Evolutionary conservation across 257 asterid genomes (phyloP).

Genomic region (Ilex asprella): DNA sequence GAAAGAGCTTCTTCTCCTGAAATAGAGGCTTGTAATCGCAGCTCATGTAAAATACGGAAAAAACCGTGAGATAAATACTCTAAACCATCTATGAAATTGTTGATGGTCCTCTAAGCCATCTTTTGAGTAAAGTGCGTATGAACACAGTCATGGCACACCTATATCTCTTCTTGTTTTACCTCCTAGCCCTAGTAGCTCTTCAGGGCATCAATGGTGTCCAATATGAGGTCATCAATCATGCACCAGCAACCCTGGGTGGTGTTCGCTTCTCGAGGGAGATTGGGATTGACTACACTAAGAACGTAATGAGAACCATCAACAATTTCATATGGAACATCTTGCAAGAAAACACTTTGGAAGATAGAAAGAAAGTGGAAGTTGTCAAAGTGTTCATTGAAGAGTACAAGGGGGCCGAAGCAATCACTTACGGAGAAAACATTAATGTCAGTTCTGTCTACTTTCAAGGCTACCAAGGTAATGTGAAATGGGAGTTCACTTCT

Average conservation of each 20-base stretch:
- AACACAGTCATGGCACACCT: no score
- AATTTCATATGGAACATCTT: slow-evolving; percentile 29
- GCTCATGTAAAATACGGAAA: no score
- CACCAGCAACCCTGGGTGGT: background rate
- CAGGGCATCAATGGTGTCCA: slow-evolving; percentile 3
- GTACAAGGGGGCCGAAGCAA: background rate
- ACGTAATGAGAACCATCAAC: slow-evolving; percentile 15
- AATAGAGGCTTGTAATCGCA: no score
- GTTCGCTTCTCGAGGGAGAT: slow-evolving; percentile 8
- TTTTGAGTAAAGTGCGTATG: no score
- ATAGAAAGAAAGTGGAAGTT: background rate
- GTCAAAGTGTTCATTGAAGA: slow-evolving; percentile 1
- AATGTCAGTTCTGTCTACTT: background rate
- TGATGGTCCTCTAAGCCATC: no score
- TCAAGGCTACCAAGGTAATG: background rate
- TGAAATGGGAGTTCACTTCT: no score
- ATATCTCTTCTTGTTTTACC: background rate
- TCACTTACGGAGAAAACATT: background rate
- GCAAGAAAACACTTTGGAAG: background rate
- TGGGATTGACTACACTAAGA: slow-evolving; percentile 9
- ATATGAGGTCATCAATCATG: slow-evolving; percentile 1
- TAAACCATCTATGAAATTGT: no score
- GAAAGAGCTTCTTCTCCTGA: no score
- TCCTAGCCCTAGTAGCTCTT: background rate
- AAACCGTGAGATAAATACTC: no score